phyloP scores from a whole-genome alignment of 257 asterid species.

The Asclepias syriaca region DNA sequence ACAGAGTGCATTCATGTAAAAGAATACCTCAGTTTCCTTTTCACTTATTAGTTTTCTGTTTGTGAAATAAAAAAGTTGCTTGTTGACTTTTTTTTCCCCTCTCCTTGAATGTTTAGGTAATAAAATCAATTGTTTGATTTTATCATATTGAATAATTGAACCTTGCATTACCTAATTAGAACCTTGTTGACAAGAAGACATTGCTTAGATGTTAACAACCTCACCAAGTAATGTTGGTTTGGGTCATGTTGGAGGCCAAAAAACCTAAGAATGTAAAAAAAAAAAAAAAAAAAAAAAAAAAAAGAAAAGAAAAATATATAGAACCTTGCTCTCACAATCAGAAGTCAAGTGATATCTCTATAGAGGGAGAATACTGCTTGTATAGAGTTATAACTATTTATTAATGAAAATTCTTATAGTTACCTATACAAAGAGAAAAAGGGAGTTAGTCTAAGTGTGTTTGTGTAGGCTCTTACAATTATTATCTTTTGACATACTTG shows the following conservation, averaged over 20 bases:
- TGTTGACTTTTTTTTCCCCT: background rate
- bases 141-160: background rate
- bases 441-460: background rate
- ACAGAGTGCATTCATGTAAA: background rate
- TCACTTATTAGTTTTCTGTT: background rate
- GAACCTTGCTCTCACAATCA: background rate
- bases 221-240: no score
- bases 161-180: background rate
- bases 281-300: no score
- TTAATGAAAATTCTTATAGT: background rate
- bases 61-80: background rate
- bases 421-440: background rate
- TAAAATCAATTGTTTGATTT: background rate
- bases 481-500: background rate
- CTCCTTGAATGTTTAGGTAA: background rate
- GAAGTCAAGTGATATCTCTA: background rate
- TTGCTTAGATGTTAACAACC: no score
- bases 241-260: no score
- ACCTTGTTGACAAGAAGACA: background rate
- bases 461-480: background rate
- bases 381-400: background rate
- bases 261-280: no score
- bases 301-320: no score
- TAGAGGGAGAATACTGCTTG: background rate
- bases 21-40: background rate